A percentile compares a stretch with the other conserved stretches of the same genome.
Conservation (phyloP, 306 rosid species). For the Ammopiptanthus mongolicus region DNA sequence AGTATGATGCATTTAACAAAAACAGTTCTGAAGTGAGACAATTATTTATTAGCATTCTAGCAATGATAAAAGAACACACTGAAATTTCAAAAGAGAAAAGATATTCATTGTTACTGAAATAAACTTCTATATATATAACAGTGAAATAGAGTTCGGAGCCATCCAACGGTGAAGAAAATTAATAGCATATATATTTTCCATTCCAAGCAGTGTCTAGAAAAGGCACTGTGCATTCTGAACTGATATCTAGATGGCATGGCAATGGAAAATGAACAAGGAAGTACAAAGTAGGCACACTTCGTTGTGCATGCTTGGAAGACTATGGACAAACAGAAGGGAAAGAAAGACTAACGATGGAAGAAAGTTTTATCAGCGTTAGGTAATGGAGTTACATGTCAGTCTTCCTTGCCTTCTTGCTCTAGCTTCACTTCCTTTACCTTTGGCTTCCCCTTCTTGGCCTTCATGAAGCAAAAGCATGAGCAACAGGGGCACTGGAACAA, state of each 20-base stretch:
- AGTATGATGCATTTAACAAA: background rate
- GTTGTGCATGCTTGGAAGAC: background rate
- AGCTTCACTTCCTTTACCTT: constrained; percentile 32
- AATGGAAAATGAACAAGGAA: constrained; percentile 4
- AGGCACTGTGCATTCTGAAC: background rate
- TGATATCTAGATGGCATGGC: background rate
- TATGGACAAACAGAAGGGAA: background rate
- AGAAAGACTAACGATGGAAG: background rate
- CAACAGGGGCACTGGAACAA: constrained; percentile 35
- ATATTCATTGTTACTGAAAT: background rate
- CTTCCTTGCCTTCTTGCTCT: constrained; percentile 26
- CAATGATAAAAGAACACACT: background rate
- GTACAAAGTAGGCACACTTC: background rate
- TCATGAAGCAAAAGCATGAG: constrained; percentile 33
- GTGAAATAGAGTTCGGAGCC: background rate
- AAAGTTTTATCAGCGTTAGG: background rate
- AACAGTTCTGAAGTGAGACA: too few species aligned
- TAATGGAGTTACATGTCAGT: constrained; percentile 16
- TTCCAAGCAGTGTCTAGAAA: background rate
- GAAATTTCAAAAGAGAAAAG: background rate
- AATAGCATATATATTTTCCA: background rate
- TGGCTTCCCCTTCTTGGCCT: constrained; percentile 39
- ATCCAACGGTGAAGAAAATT: background rate
- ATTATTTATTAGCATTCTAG: background rate
- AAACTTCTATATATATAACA: background rate